Evolutionary conservation across 768 basidiomycete species (phyloP).

Genomic region (Leccinellum luteum): DNA sequence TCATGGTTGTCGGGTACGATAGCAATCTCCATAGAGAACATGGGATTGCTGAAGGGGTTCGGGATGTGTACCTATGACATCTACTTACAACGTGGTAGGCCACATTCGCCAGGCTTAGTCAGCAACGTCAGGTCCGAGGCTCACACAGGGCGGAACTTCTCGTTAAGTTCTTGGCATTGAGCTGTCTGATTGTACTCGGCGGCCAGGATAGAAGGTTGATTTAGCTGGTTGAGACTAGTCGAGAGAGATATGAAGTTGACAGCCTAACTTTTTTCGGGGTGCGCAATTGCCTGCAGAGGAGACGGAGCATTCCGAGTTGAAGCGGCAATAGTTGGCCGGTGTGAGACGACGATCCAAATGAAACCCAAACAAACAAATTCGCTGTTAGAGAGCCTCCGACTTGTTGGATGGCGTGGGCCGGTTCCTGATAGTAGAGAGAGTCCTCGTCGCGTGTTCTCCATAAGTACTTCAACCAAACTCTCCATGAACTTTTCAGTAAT

Average conservation of each 20-base stretch:
- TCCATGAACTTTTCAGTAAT: slow-evolving; percentile 26
- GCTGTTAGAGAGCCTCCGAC: slow-evolving; percentile 26
- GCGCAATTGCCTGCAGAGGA: not conserved
- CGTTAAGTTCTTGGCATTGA: slow-evolving; percentile 7
- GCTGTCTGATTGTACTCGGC: not conserved
- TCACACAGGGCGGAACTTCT: slow-evolving; percentile 1
- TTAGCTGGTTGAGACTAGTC: not conserved
- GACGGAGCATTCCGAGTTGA: not conserved
- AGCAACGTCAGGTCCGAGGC: slow-evolving; percentile 3
- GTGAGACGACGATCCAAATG: slow-evolving; percentile 33
- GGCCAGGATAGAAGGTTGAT: not conserved
- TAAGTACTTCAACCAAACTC: slow-evolving; percentile 32
- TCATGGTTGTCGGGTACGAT: not conserved
- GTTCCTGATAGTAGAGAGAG: slow-evolving; percentile 6
- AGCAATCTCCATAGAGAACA: not conserved
- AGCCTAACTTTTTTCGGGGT: not conserved
- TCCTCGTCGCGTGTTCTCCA: slow-evolving; percentile 26
- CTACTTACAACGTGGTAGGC: not conserved
- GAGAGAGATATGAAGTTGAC: not conserved
- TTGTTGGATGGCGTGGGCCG: slow-evolving; percentile 14
- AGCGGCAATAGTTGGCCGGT: slow-evolving; percentile 26
- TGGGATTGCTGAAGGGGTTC: not conserved
- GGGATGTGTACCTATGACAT: not conserved
- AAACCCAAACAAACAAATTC: slow-evolving; percentile 25
- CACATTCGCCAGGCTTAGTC: not conserved